Base-by-base conservation (phyloP, 768 basidiomycete genomes). In the Zangia roseola region DNA sequence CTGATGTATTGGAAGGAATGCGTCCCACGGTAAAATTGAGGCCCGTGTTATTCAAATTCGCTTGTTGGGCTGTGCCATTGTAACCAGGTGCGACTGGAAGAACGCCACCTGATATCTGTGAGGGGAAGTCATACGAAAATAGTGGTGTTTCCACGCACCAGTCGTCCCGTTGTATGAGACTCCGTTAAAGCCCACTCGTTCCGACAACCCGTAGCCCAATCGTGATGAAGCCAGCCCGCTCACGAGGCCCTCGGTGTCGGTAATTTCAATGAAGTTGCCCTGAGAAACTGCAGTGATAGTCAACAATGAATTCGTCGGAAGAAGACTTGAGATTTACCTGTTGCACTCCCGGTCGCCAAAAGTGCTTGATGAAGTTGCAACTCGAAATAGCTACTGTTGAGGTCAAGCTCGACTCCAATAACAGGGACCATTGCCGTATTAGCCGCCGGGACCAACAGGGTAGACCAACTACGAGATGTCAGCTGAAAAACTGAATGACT, bases 171-270 rank as follows among this genome's bases (percentile, higher is more conserved):
- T 54, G 38, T 53, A 53, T 14, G 20, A 24, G n/a, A 49, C 52
- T 30, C 44, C 41, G 20, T 53, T 49, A 19, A 49, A 46, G 25
- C 26, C 31, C 12, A 49, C 16, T 17, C 25, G 23, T 19, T 40
- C 48, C 0, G 10, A 35, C 10, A 43, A 14, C 12, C 52, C 49
- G n/a, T 40, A 42, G 25, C 21, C 26, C 24, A 14, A 34, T 28
- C 43, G 47, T 16, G 55, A 48, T 5, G 52, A 30, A 34, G 44
- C n/a, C 21, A 56, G 43, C 7, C 55, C 47, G 36, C 54, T 55
- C 10, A 50, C 20, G 23, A 49, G 24, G 19, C 45, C 41, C 17
- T 40, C 48, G 3, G 43, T 30, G 25, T 47, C 52, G n/a, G 50
- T 45, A 10, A 54, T 35, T 21, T 53, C 39, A 10, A 52, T 21